Evolutionary conservation across 306 rosid species (phyloP).

Genomic region (Citrullus amarus): DNA sequence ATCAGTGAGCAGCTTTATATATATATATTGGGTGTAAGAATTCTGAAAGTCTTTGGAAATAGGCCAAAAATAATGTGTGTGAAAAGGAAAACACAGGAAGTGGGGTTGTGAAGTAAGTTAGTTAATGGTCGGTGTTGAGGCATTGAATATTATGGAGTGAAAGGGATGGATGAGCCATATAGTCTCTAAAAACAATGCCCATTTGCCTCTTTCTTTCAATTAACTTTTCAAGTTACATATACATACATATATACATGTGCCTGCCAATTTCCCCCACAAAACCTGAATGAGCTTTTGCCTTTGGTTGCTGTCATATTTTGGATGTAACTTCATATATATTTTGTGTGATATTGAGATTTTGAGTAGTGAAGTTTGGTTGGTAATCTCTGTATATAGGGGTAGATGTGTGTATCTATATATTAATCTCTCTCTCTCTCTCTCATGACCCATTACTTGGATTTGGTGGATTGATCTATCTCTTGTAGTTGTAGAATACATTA

Average conservation of each 20-base stretch:
- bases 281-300: neutral
- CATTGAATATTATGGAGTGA: neutral
- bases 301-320: neutral
- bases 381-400: neutral
- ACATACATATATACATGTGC: neutral
- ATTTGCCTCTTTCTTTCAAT: neutral
- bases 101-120: neutral
- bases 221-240: neutral
- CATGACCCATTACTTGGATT: neutral
- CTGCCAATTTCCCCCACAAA: neutral
- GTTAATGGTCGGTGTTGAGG: neutral
- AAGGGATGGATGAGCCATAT: neutral
- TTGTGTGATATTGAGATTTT: neutral
- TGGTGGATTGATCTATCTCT: neutral
- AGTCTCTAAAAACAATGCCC: neutral
- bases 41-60: neutral
- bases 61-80: neutral
- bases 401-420: too few relatives aligned
- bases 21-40: neutral
- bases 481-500: neutral
- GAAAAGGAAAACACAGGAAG: neutral
- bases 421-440: too few relatives aligned
- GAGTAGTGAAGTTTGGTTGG: neutral
- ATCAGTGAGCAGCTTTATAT: neutral
- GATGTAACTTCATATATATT: neutral